Conservation (phyloP, 176 grass and related monocot species). For the Panicum miliaceum region DNA sequence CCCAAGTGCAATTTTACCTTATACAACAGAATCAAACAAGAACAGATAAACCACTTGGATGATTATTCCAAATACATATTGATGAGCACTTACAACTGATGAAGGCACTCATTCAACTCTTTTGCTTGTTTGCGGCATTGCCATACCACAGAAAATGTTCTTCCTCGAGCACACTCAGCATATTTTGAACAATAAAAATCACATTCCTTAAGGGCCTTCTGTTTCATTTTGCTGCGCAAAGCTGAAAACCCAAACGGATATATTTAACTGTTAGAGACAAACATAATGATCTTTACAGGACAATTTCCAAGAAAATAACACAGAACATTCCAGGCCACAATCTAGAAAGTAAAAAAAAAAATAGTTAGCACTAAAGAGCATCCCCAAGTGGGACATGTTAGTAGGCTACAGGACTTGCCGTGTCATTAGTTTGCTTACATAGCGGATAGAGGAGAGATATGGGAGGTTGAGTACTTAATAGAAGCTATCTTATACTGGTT, state of each 20-base stretch:
- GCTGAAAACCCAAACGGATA: slow-evolving; percentile 52
- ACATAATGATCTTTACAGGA: background rate
- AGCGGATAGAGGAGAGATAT: background rate
- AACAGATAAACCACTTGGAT: background rate
- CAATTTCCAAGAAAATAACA: background rate
- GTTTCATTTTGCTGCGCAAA: slow-evolving; percentile 99
- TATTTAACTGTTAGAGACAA: background rate
- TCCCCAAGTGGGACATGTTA: background rate
- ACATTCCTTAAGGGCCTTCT: slow-evolving; percentile 88
- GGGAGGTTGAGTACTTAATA: background rate
- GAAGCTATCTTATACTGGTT: background rate
- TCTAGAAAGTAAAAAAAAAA: background rate
- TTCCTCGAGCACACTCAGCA: slow-evolving; percentile 90
- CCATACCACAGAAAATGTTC: slow-evolving; percentile 93
- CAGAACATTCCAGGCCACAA: background rate
- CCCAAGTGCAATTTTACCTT: slow-evolving; percentile 8
- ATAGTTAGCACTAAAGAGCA: background rate
- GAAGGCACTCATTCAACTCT: slow-evolving; percentile 95
- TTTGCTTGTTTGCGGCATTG: slow-evolving; percentile 82
- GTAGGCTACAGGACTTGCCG: background rate
- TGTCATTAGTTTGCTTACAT: background rate
- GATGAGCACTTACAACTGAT: slow-evolving; percentile 74
- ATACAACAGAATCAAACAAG: slow-evolving; percentile 2
- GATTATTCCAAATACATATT: slow-evolving; percentile 23
- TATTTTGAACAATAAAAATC: slow-evolving; percentile 83